Percentiles rank a stretch among this genome's conserved stretches.
These are phyloP conservation scores for Pleoardoris graminearum DNA, from an alignment of 2,329 filamentous ascomycete genomes.

Conservation along the genomic window DNA sequence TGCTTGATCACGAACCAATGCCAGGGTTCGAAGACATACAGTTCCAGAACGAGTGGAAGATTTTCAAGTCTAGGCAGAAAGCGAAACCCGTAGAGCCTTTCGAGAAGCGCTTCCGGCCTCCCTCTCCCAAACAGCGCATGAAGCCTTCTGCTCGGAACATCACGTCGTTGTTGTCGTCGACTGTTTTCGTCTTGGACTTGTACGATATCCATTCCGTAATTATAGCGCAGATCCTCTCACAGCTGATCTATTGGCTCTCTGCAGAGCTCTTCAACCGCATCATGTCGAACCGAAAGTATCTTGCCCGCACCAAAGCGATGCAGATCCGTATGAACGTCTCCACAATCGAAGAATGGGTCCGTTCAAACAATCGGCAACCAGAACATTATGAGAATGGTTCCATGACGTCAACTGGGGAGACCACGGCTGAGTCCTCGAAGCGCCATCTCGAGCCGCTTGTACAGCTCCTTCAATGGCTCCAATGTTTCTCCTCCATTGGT, in stretches of 20 bases:
- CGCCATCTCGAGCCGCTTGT: slow-evolving; percentile 87
- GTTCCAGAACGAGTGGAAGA: slow-evolving; percentile 98
- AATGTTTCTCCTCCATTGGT: slow-evolving; percentile 92
- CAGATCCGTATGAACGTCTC: slow-evolving; percentile 99
- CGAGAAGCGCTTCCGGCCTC: slow-evolving; percentile 88
- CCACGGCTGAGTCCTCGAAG: slow-evolving; percentile 79
- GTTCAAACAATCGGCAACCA: slow-evolving; percentile 87
- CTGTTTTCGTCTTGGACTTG: slow-evolving; percentile 94
- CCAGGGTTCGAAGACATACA: slow-evolving; percentile 95
- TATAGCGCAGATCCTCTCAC: slow-evolving; percentile 84
- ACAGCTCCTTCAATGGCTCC: slow-evolving; percentile 93
- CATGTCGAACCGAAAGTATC: slow-evolving; percentile 93
- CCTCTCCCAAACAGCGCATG: slow-evolving; percentile 88
- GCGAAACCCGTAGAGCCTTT: slow-evolving; percentile 81
- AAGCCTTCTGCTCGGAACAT: slow-evolving; percentile 94
- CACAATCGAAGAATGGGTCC: slow-evolving; percentile 91
- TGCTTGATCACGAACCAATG: slow-evolving; percentile 98
- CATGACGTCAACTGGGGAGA: slow-evolving; percentile 81
- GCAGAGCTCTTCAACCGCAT: slow-evolving; percentile 97
- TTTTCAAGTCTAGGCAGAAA: slow-evolving; percentile 89
- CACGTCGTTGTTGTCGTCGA: slow-evolving; percentile 91
- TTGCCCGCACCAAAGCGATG: slow-evolving; percentile 97
- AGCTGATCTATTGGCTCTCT: slow-evolving; percentile 94
- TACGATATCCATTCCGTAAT: slow-evolving; percentile 99
- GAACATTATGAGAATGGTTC: slow-evolving; percentile 96